phyloP scores from a whole-genome alignment of 2,329 filamentous ascomycete genomes.

The Penicillium sp. region DNA sequence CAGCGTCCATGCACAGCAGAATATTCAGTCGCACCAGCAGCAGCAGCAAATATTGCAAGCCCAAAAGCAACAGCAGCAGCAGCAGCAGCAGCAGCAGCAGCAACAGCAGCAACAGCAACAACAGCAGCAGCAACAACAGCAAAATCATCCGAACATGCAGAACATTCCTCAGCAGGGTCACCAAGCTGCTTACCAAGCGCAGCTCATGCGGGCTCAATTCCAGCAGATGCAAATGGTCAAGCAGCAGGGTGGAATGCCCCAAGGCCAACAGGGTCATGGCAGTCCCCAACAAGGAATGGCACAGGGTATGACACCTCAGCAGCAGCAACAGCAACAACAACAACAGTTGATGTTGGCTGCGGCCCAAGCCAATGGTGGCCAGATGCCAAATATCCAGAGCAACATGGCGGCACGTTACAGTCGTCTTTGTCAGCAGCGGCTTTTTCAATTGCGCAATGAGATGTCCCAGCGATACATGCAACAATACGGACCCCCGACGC shows the following conservation, averaged over 20 bases:
- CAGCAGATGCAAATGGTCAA: conserved; percentile 41
- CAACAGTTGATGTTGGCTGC: conserved; percentile 41
- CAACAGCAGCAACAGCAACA: conserved; percentile 41
- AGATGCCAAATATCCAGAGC: conserved; percentile 32
- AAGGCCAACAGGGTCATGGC: conserved; percentile 27
- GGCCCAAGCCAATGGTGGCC: conserved; percentile 40
- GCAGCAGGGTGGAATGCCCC: conserved; percentile 24
- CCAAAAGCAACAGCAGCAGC: conserved; percentile 31
- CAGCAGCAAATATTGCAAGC: conserved; percentile 38
- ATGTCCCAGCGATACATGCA: conserved; percentile 38
- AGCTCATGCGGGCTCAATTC: conserved; percentile 40
- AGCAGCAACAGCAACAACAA: conserved; percentile 25
- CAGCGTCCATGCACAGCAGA: conserved; percentile 49
- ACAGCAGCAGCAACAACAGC: conserved; percentile 27
- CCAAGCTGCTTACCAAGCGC: conserved; percentile 39
- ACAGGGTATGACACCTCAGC: neutral
- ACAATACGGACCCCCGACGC: conserved; percentile 40
- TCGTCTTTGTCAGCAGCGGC: conserved; percentile 37
- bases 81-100: conserved; percentile 30
- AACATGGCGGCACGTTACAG: conserved; percentile 36
- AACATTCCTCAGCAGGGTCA: conserved; percentile 26
- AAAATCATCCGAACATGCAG: conserved; percentile 22
- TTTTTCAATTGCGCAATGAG: conserved; percentile 37
- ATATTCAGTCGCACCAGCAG: conserved; percentile 43
- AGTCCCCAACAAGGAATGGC: conserved; percentile 25